Evolutionary conservation across 495 filamentous ascomycete species (phyloP), one percentile per base, ranked within the genome.

Genomic region (Neurospora tetrasperma): DNA sequence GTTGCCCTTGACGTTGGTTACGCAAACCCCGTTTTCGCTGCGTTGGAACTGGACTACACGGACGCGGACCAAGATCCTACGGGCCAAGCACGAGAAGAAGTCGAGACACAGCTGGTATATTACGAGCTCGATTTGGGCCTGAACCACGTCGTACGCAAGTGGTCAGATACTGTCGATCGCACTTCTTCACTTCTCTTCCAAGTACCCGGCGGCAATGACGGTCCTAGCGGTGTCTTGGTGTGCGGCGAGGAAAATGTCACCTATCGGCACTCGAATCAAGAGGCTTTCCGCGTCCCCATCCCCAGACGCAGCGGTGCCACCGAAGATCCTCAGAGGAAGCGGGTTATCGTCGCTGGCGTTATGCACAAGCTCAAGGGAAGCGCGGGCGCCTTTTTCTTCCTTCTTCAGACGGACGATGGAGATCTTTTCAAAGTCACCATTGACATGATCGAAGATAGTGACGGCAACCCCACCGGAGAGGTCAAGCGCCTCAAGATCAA

Each of bases 401-500:
- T 99, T 5, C 85, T 99, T 10, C 96, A 99, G 80, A 92, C 91
- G 1, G 95, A 98, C 69, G 96, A 98, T 79, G 96, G 96, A 35
- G 96, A 99, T 82, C 85, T 99, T 6, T 98, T 99, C 86, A 98
- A 98, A 78, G 88, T 98, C 46, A 98, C 92, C 1, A 86, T 98
- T 75, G 94, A 97, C 72, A 94, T 97, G 90, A 87, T 89, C 0
- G 91, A 94, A 77, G 93, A 97, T 79, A 90, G 90, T 4, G 86
- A 90, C 40, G 93, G 90, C 18, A 90, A 93, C 72, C 83, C 90
- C 5, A 95, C 92, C 0, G 90, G 91, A 14, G 91, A 95, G 76
- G 94, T 98, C 6, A 86, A 86, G 75, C 86, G 89, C 31, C 82
- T 99, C 42, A 96, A 93, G 80, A 95, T 99, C 83, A 97, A 97